Base-by-base conservation (phyloP, 768 basidiomycete species). In the Pisolithus albus region DNA sequence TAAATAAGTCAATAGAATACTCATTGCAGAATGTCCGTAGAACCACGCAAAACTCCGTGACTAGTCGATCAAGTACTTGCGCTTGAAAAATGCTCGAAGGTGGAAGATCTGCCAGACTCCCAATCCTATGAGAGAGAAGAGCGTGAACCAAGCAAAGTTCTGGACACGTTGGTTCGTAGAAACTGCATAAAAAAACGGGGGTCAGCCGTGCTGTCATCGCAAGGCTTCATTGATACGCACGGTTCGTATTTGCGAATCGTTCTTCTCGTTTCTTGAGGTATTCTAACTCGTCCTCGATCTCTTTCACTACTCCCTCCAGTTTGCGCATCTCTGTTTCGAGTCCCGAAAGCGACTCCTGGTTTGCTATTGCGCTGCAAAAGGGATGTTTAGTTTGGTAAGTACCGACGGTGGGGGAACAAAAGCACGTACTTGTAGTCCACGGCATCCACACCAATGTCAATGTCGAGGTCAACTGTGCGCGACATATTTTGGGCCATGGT, bases 261-360 rank as follows among this genome's bases (percentile, higher is more conserved):
- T 87, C 85, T 68, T 98, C 95, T n/a, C 95, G 78, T 59, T 74
- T 71, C 72, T 93, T 91, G 54, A 99, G 79, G 70, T 95, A 98
- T 7, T 80, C 80, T 74, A 97, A 76, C 70, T 99, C 94, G 60
- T 97, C 94, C 13, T 87, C 82, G 48, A 99, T 83, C 72, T 98
- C 96, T 66, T 93, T 91, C 34, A 93, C 88, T 13, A 97, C 68
- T 0, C 92, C 94, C 67, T 99, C 96, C 3, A 99, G 76, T 63
- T 98, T 98, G 38, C 93, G 83, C 94, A 98, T 97, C 69, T 98
- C 96, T 0, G 92, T 94, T 71, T 99, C 96, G 18, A 99, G 80
- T 0, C 88, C 88, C 6, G 92, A 96, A 0, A 98, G 75, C 1
- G 91, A 93, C 67, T 99, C 96, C 66, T 97, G 94, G 71, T 96